Evolutionary conservation across 108 stramenopile species (phyloP).

Genomic region (Discostella stelligeroides): DNA sequence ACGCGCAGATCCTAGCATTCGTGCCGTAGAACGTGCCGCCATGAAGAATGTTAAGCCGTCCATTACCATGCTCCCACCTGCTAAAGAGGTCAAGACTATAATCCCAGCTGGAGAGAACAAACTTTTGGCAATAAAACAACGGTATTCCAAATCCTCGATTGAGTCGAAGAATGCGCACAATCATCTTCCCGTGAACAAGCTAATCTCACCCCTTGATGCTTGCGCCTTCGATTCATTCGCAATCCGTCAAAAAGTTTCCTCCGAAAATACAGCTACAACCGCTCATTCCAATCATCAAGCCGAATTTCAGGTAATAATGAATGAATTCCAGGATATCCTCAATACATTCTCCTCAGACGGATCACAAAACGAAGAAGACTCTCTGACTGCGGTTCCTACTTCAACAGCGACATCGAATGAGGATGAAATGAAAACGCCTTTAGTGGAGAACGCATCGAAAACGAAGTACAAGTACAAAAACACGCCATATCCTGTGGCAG

Average conservation of each 20-base stretch:
- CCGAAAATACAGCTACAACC: constrained; percentile 7
- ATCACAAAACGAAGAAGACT: neutral
- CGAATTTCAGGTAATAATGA: neutral
- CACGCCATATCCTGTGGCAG: constrained; percentile 34
- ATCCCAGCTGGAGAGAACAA: constrained; percentile 1
- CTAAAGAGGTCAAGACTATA: constrained; percentile 11
- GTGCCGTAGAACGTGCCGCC: constrained; percentile 28
- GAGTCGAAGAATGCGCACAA: neutral
- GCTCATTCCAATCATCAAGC: no score
- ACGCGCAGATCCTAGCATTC: constrained; percentile 38
- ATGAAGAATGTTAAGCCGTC: constrained; percentile 19
- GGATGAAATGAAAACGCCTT: constrained; percentile 20
- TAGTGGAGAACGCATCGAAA: constrained; percentile 21
- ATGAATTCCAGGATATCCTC: constrained; percentile 28
- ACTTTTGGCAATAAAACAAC: constrained; percentile 7
- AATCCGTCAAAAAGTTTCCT: constrained; percentile 12
- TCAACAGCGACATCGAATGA: neutral
- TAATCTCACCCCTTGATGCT: constrained; percentile 6
- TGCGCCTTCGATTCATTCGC: constrained; percentile 15
- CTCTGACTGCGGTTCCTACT: neutral
- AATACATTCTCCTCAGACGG: constrained; percentile 18
- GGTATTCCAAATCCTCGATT: constrained; percentile 23
- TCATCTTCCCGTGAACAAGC: neutral
- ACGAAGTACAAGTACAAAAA: constrained; percentile 25
- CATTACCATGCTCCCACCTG: constrained; percentile 39